Conservation (phyloP, 768 basidiomycete species). For the Naganishia randhawae region DNA sequence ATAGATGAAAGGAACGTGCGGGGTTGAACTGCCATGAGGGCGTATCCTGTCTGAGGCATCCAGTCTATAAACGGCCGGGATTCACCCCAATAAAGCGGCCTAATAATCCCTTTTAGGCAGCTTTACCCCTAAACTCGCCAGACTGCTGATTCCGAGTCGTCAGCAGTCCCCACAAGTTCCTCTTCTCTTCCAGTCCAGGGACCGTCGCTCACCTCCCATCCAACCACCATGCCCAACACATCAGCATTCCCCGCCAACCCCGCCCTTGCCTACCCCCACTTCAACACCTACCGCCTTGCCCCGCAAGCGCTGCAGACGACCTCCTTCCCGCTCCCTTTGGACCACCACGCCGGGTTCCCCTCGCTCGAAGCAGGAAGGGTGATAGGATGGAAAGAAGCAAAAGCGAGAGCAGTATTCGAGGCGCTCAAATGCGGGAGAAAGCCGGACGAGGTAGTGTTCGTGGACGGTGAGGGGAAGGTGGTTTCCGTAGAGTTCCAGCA, state of each 20-base stretch:
- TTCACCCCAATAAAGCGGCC: too few species aligned
- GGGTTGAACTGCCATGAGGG: too few species aligned
- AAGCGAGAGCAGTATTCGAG: background rate
- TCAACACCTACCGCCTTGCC: constrained; percentile 46
- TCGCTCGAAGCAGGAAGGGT: background rate
- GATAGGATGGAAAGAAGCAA: background rate
- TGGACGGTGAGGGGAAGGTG: background rate
- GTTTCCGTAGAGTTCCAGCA: background rate
- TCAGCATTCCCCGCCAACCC: constrained; percentile 34
- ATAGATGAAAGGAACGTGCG: too few species aligned
- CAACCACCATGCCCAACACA: background rate
- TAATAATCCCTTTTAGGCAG: too few species aligned
- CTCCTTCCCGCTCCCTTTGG: background rate
- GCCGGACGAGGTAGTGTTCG: background rate
- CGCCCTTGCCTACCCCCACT: constrained; percentile 41
- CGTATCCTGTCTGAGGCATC: too few species aligned
- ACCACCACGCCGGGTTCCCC: background rate
- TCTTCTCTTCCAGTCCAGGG: too few species aligned
- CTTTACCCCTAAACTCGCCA: too few species aligned
- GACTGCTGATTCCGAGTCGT: too few species aligned
- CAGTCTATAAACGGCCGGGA: too few species aligned
- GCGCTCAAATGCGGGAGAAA: background rate
- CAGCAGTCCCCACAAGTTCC: too few species aligned
- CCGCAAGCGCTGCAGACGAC: background rate
- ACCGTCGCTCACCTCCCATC: background rate